phyloP scores from a whole-genome alignment of 1,284 basidiomycete genomes.

The Trametes versicolor region DNA sequence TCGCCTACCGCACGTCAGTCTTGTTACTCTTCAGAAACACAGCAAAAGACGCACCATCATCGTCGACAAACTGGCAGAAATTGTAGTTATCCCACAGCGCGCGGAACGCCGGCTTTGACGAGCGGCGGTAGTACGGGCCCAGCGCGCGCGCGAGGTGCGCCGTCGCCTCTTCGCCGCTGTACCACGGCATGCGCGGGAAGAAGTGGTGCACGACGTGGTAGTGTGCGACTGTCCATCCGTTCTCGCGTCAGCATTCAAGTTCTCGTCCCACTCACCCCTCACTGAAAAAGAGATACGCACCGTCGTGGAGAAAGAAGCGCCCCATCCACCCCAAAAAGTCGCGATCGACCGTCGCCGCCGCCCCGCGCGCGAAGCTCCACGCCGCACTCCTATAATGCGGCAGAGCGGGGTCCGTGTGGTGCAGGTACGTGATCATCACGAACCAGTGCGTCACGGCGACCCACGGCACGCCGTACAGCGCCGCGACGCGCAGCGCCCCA shows the following conservation, averaged over 20 bases:
- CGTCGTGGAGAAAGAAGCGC: constrained; percentile 51
- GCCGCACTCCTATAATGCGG: constrained; percentile 50
- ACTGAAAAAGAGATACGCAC: no score
- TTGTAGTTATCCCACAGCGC: constrained; percentile 67
- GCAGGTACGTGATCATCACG: constrained; percentile 50
- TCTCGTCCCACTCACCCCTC: no score
- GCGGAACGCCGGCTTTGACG: constrained; percentile 56
- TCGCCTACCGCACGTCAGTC: constrained; percentile 44
- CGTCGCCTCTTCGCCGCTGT: constrained; percentile 61
- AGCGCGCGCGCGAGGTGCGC: constrained; percentile 58
- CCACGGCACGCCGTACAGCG: constrained; percentile 66
- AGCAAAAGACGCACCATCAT: constrained; percentile 48
- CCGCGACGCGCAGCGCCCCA: constrained; percentile 52
- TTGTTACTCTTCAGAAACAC: neutral
- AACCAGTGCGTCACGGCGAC: constrained; percentile 64
- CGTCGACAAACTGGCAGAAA: constrained; percentile 75
- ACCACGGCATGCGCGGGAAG: constrained; percentile 46
- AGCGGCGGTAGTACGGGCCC: constrained; percentile 59
- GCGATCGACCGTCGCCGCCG: constrained; percentile 62
- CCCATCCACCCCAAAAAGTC: constrained; percentile 60
- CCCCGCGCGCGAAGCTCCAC: constrained; percentile 64
- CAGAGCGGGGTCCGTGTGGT: constrained; percentile 50
- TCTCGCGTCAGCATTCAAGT: no score
- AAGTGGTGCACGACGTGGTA: constrained; percentile 52
- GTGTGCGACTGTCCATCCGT: constrained; percentile 51